Evolutionary conservation across 495 filamentous ascomycete genomes (phyloP).

Genomic region (Cudoniella acicularis): DNA sequence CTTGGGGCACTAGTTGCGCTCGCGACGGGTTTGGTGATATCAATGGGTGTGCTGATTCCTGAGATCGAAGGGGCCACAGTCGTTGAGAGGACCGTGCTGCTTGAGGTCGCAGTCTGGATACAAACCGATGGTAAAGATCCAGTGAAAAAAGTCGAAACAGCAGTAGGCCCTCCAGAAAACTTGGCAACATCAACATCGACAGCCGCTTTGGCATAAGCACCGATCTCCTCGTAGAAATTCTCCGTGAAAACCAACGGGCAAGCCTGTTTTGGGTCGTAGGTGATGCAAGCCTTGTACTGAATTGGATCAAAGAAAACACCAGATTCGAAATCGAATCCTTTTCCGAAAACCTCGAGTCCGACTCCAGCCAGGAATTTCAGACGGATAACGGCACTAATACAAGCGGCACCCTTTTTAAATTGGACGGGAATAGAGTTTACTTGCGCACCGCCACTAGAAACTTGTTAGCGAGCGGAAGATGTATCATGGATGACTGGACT

Average conservation of each 20-base stretch:
- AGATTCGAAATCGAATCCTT: constrained; percentile 2
- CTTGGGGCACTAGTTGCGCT: no score
- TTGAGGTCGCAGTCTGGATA: not conserved
- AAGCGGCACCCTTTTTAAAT: not conserved
- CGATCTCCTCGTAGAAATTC: constrained; percentile 2
- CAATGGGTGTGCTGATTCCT: no score
- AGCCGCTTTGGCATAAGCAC: not conserved
- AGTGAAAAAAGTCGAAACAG: not conserved
- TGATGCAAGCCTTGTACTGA: constrained; percentile 5
- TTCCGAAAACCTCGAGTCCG: not conserved
- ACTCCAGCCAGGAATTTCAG: not conserved
- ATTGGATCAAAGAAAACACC: constrained; percentile 3
- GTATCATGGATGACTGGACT: not conserved
- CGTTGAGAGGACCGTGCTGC: not conserved
- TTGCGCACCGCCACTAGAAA: not conserved
- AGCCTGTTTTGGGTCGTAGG: not conserved
- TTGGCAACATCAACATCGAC: constrained; percentile 1
- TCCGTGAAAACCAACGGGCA: constrained; percentile 2
- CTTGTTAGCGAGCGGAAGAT: not conserved
- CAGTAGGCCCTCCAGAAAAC: not conserved
- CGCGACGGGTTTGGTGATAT: not conserved
- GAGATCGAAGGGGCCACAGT: not conserved
- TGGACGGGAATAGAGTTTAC: constrained; percentile 1
- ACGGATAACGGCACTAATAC: not conserved
- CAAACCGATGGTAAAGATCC: not conserved